These are phyloP conservation scores for Xylaria flabelliformis DNA, from an alignment of 495 filamentous ascomycete genomes.

Conservation along the genomic window DNA sequence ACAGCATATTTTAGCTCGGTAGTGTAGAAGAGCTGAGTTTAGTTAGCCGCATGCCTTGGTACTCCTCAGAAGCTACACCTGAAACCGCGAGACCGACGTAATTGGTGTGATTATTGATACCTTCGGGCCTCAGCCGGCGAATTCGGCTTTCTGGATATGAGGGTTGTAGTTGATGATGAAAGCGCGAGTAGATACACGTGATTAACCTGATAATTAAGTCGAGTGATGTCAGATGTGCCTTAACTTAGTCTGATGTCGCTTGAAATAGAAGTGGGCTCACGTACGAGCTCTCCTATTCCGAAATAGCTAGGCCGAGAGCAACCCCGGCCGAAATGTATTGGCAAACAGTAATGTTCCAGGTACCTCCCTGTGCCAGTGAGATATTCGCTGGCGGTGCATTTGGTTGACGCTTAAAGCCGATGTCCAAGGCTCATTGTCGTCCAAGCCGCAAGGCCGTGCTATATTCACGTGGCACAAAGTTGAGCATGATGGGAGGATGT, in stretches of 20 bases:
- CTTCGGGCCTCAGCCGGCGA: slow-evolving; percentile 4
- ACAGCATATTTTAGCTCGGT: slow-evolving; percentile 4
- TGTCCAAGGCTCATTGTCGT: not conserved
- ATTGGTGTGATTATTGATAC: slow-evolving; percentile 6
- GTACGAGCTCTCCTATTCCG: slow-evolving; percentile 21
- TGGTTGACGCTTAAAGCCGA: slow-evolving; percentile 12
- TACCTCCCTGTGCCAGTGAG: slow-evolving; percentile 13
- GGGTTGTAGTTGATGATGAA: not conserved
- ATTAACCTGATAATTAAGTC: slow-evolving; percentile 10
- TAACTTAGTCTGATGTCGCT: slow-evolving; percentile 12
- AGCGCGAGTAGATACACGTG: not conserved
- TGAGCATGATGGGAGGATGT: not conserved
- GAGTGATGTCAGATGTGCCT: slow-evolving; percentile 15
- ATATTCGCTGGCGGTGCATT: slow-evolving; percentile 15
- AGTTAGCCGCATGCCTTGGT: slow-evolving; percentile 2
- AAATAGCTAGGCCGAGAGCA: slow-evolving; percentile 16
- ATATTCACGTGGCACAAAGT: not conserved
- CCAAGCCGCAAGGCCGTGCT: slow-evolving; percentile 11
- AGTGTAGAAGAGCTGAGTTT: slow-evolving; percentile 10
- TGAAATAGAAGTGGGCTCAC: slow-evolving; percentile 24
- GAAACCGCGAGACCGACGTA: slow-evolving; percentile 1
- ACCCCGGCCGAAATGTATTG: slow-evolving; percentile 5
- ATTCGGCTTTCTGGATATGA: not conserved
- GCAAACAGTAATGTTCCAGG: slow-evolving; percentile 19
- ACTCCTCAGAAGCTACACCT: not conserved